Conservation (phyloP, 768 basidiomycete species). For the Amanita polypyramis region DNA sequence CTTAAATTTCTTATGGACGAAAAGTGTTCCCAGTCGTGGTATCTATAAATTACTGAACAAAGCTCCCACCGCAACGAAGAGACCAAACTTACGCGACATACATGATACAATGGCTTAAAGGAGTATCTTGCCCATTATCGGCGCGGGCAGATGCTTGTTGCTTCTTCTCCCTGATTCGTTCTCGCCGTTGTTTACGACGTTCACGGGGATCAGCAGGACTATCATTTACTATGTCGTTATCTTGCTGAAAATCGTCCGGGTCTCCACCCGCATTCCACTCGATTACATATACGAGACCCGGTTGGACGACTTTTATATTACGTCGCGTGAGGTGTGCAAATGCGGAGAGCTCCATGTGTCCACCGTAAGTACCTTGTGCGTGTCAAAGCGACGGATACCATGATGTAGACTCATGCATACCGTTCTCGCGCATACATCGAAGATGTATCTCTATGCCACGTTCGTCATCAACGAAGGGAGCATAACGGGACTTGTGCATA, state of each 20-base stretch:
- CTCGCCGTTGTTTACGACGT: conserved; percentile 7
- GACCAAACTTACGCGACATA: conserved; percentile 76
- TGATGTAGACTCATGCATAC: conserved; percentile 26
- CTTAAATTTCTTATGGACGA: conserved; percentile 83
- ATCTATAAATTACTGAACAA: conserved; percentile 30
- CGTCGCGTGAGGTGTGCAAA: conserved; percentile 73
- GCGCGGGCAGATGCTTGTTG: background rate
- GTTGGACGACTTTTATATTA: conserved; percentile 88
- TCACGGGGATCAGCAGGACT: conserved; percentile 1
- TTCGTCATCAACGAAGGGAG: conserved; percentile 80
- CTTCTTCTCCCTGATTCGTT: conserved; percentile 6
- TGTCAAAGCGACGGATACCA: conserved; percentile 1
- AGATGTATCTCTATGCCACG: conserved; percentile 67
- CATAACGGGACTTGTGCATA: conserved; percentile 58
- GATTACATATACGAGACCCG: conserved; percentile 84
- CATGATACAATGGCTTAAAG: conserved; percentile 27
- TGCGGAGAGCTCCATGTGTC: conserved; percentile 88
- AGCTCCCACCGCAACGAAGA: conserved; percentile 9
- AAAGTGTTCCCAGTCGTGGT: conserved; percentile 94
- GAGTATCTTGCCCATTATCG: conserved; percentile 10
- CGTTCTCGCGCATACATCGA: conserved; percentile 68
- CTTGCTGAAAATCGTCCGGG: conserved; percentile 7
- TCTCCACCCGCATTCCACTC: conserved; percentile 64
- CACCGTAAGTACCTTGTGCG: conserved; percentile 74
- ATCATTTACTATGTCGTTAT: conserved; percentile 10